Evolutionary conservation across 495 filamentous ascomycete species (phyloP), one percentile per base, ranked within the genome.

Genomic region (Podospora pseudocomata): DNA sequence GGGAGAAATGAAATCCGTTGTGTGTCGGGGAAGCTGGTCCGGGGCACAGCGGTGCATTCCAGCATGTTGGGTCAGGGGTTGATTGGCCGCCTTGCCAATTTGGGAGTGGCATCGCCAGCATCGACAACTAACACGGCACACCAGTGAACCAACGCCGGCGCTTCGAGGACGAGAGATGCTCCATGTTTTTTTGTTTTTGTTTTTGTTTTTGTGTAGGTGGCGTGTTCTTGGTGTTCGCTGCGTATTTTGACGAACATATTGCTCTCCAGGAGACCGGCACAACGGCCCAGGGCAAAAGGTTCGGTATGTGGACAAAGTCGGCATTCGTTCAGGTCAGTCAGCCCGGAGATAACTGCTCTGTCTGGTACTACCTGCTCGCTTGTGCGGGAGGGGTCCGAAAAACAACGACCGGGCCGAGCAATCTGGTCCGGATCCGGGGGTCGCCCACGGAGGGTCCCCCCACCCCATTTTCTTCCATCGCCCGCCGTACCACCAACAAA

Each of bases 351-450:
- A 49, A 49, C 7, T 49, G 9, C 39, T 13, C 6, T 49, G 39
- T 16, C 39, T 16, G 39, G 39, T 18, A 49, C 15, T 49, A 49
- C 7, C 39, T 49, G 4, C 13, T 49, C 39, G 9, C 39, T 16
- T 49, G 5, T 16, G 39, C 55, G 55, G 55, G 23, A 58, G 19
- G 55, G 55, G 55, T 26, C 19, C 19, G 55, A 58, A 19, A 58
- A 26, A 58, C 23, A 9, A 58, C 23, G 55, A 58, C 55, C 55
- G 55, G 55, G 13, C 55, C 55, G 55, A 58, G 55, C n/a, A 11
- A 58, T 58, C n/a, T 58, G 55, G 55, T 58, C 55, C 55, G 55
- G 55, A 26, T 58, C 55, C 55, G 55, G 54, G 54, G 16, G 54
- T n/a, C 16, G n/a, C 55, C 39, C 39, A 18, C 39, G 39, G 39